Evolutionary conservation across 345 rosid species (phyloP).

Genomic region (Orychophragmus violaceus): DNA sequence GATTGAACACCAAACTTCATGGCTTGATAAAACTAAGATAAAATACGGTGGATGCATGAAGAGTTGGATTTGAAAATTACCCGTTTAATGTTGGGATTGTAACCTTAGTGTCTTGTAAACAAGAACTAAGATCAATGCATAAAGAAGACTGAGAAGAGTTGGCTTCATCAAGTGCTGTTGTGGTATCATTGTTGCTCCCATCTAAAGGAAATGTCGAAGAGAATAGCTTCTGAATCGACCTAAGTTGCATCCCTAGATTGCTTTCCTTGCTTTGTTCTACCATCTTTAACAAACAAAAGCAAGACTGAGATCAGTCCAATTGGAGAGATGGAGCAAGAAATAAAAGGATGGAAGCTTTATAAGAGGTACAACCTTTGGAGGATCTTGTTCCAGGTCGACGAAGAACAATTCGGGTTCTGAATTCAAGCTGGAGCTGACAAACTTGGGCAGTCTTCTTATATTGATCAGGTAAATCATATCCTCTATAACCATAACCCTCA

Average conservation of each 20-base stretch:
- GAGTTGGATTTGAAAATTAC: conserved; percentile 32
- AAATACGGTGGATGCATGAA: background rate
- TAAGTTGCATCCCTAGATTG: conserved; percentile 43
- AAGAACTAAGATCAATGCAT: conserved; percentile 64
- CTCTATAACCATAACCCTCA: conserved; percentile 72
- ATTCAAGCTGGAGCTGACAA: conserved; percentile 51
- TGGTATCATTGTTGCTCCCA: conserved; percentile 25
- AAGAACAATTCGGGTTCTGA: conserved; percentile 45
- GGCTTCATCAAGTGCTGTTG: conserved; percentile 21
- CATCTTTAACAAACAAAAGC: conserved; percentile 46
- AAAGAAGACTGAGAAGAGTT: conserved; percentile 41
- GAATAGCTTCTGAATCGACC: conserved; percentile 53
- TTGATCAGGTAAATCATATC: conserved; percentile 88
- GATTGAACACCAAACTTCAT: conserved; percentile 15
- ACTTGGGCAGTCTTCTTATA: conserved; percentile 46
- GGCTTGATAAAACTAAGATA: background rate
- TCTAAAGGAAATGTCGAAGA: conserved; percentile 39
- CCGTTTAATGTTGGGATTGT: conserved; percentile 88
- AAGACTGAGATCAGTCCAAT: conserved; percentile 6
- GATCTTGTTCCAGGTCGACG: conserved; percentile 79
- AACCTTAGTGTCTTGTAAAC: conserved; percentile 59
- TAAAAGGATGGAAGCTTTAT: background rate
- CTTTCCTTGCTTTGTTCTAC: conserved; percentile 39
- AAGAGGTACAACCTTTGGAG: conserved; percentile 61
- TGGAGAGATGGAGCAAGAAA: background rate